Base-by-base conservation (phyloP, 257 asterid species). In the Jacaranda copaia region DNA sequence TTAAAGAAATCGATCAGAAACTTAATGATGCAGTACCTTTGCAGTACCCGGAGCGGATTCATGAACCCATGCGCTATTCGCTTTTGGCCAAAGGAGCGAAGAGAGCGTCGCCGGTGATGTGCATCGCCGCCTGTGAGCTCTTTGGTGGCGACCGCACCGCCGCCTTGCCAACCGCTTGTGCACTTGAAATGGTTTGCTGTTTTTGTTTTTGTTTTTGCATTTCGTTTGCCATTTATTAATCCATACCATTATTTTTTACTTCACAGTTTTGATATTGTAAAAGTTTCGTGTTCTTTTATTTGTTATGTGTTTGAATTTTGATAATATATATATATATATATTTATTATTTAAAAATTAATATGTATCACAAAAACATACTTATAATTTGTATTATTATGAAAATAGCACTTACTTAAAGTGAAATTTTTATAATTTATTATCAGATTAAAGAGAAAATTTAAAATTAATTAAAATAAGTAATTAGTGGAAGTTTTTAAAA, bases 141-240 rank as follows among this genome's bases (percentile, higher is more conserved):
- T 80, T 88, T 40, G 89, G 92, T 16, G 87, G 84, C 45, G 42
- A 71, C 74, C 92, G 92, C 38, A 77, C 74, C 12, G 87, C 84
- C 46, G 92, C 89, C 78, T 85, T 83, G 68, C 92, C 92, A 59
- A 88, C 92, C 35, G 92, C 92, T 82, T 85, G 92, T 38, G 92
- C 92, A 48, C 86, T 88, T 25, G 92, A 88, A 70, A 88, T 88
- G 89, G 89, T 88, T 32, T 14, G 52, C 40, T 0, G 13, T 14
- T 53, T 32, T 15, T 9, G 36, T 14, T 53, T 32, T 15, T 9
- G 36, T 32, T 36, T 53, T 15, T 55, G 32, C 9, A 12, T 14
- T 52, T 18, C 11, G 6, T n/a, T 42, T 42, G 46, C 8, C 8
- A 5, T 42, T 42, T 42, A 40, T 40, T 42, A 1, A 42, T 42